These are phyloP conservation scores for Podila minutissima DNA, from an alignment of 192 early-diverging fungal genomes.

Conservation along the genomic window DNA sequence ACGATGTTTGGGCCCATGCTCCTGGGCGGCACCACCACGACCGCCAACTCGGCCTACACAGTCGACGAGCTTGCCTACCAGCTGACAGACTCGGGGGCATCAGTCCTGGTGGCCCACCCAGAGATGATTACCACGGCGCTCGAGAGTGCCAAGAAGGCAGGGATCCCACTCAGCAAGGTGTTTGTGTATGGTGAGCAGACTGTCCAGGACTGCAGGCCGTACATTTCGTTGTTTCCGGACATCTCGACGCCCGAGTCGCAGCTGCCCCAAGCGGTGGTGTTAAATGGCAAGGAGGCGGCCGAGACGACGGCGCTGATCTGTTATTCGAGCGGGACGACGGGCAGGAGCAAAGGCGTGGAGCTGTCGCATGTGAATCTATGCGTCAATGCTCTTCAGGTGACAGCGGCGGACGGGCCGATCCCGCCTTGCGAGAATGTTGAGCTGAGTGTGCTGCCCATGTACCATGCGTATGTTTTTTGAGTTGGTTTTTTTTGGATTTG, in stretches of 20 bases:
- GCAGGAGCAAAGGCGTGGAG: slow-evolving; percentile 85
- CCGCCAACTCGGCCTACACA: slow-evolving; percentile 88
- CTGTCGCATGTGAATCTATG: slow-evolving; percentile 85
- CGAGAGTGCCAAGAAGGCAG: slow-evolving; percentile 38
- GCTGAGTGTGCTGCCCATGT: slow-evolving; percentile 78
- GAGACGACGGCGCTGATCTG: slow-evolving; percentile 66
- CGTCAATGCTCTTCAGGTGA: slow-evolving; percentile 72
- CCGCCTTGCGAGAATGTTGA: slow-evolving; percentile 21
- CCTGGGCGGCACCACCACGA: slow-evolving; percentile 74
- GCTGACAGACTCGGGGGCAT: slow-evolving; percentile 73
- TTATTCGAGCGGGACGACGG: slow-evolving; percentile 73
- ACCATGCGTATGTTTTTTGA: slow-evolving; percentile 60
- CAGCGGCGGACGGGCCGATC: slow-evolving; percentile 53
- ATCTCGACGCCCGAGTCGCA: slow-evolving; percentile 18
- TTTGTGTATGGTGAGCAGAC: slow-evolving; percentile 57
- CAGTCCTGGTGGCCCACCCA: slow-evolving; percentile 65
- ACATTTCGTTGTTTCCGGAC: slow-evolving; percentile 24
- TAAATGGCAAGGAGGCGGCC: slow-evolving; percentile 23
- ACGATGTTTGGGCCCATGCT: slow-evolving; percentile 24
- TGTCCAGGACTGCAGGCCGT: slow-evolving; percentile 43
- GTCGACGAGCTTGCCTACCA: slow-evolving; percentile 79
- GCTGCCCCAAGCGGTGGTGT: slow-evolving; percentile 7
- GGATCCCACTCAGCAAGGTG: slow-evolving; percentile 50
- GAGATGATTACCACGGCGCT: slow-evolving; percentile 39
- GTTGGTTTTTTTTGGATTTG: background rate